phyloP scores from a whole-genome alignment of 1,139 yeast genomes.

The Suhomyces bokatorum region DNA sequence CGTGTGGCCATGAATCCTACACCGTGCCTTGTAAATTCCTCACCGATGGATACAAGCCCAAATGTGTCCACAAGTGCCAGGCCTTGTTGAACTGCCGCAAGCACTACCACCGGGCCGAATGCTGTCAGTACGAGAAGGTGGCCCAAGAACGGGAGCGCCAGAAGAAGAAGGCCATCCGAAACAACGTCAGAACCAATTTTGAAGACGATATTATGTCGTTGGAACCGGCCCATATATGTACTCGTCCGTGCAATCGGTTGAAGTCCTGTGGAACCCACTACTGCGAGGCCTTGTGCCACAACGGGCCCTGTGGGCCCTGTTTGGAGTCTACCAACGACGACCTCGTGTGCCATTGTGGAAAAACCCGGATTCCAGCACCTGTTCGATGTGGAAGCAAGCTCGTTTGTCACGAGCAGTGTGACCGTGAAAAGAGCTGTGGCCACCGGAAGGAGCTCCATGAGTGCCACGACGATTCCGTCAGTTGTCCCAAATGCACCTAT shows the following conservation, averaged over 20 bases:
- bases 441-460: slow-evolving; percentile 71
- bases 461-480: slow-evolving; percentile 65
- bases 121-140: slow-evolving; percentile 67
- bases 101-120: slow-evolving; percentile 68
- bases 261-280: slow-evolving; percentile 72
- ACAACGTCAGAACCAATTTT: slow-evolving; percentile 35
- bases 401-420: slow-evolving; percentile 74
- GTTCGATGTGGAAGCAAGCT: slow-evolving; percentile 81
- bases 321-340: slow-evolving; percentile 82
- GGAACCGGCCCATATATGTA: slow-evolving; percentile 80
- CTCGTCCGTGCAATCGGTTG: slow-evolving; percentile 63
- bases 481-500: slow-evolving; percentile 79
- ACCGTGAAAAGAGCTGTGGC: slow-evolving; percentile 65
- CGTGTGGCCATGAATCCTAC: slow-evolving; percentile 52
- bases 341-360: slow-evolving; percentile 81
- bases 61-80: slow-evolving; percentile 74
- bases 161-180: slow-evolving; percentile 51
- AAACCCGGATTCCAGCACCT: slow-evolving; percentile 79
- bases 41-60: slow-evolving; percentile 53
- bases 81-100: slow-evolving; percentile 78
- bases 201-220: slow-evolving; percentile 56
- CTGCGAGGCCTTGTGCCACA: slow-evolving; percentile 77
- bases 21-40: slow-evolving; percentile 64
- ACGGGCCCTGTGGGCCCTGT: slow-evolving; percentile 84
- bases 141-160: slow-evolving; percentile 66